These are phyloP conservation scores for Quercus rubra DNA, from an alignment of 306 rosid genomes.

Conservation along the genomic window DNA sequence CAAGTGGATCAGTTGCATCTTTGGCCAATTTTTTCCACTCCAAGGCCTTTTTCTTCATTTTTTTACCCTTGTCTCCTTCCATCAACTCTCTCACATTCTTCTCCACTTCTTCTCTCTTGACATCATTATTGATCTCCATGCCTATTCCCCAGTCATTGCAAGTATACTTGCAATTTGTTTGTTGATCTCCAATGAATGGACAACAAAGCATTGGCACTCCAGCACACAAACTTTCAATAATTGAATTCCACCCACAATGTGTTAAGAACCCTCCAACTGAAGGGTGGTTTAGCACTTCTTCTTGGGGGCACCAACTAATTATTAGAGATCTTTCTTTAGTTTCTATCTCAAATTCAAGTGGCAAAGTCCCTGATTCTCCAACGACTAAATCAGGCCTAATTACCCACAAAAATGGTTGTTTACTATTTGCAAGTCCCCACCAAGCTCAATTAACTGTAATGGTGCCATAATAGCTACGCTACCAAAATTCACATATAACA, in stretches of 20 bases:
- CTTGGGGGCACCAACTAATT: slow-evolving; percentile 15
- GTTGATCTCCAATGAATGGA: too few relatives aligned
- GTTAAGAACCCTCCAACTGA: slow-evolving; percentile 3
- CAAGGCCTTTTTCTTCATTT: too few relatives aligned
- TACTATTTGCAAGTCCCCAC: neutral
- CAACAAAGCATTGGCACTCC: neutral
- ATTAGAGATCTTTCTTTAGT: slow-evolving; percentile 3
- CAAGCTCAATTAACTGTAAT: too few relatives aligned
- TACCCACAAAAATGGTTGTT: slow-evolving; percentile 6
- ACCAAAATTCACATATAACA: neutral
- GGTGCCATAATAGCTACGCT: too few relatives aligned
- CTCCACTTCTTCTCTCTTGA: too few relatives aligned
- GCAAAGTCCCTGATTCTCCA: neutral
- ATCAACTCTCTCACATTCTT: too few relatives aligned
- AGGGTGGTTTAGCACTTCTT: neutral
- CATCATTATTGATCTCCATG: too few relatives aligned
- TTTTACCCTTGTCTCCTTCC: too few relatives aligned
- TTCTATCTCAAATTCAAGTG: neutral
- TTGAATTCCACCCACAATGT: slow-evolving; percentile 13
- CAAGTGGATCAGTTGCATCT: too few relatives aligned
- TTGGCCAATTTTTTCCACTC: too few relatives aligned
- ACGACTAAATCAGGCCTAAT: slow-evolving; percentile 10
- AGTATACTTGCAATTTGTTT: too few relatives aligned
- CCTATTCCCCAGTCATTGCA: too few relatives aligned
- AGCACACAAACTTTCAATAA: neutral